These are phyloP conservation scores for Chaetomiaceae sp. DNA, from an alignment of 2,329 filamentous ascomycete species.

Conservation along the genomic window DNA sequence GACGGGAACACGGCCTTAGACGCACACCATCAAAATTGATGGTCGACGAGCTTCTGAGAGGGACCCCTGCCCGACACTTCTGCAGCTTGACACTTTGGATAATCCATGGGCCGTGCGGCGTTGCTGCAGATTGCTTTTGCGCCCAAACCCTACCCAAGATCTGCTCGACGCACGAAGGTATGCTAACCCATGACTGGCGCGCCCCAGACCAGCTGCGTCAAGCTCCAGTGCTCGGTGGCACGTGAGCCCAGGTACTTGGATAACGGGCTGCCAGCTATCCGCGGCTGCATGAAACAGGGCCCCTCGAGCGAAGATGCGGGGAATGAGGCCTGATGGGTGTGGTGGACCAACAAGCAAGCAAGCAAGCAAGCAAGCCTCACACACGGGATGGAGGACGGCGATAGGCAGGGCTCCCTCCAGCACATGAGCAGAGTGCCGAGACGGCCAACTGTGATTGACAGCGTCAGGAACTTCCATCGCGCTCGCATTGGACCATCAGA, in stretches of 20 bases:
- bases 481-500: slow-evolving; percentile 6
- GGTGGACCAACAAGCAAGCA: background rate
- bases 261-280: slow-evolving; percentile 14
- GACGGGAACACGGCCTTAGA: slow-evolving; percentile 19
- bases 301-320: slow-evolving; percentile 9
- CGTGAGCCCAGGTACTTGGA: slow-evolving; percentile 18
- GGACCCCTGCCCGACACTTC: slow-evolving; percentile 6
- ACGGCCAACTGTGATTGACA: slow-evolving; percentile 2
- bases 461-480: background rate
- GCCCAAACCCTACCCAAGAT: slow-evolving; percentile 25
- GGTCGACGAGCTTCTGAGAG: slow-evolving; percentile 10
- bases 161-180: slow-evolving; percentile 9
- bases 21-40: slow-evolving; percentile 6
- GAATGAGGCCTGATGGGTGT: background rate
- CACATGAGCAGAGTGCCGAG: slow-evolving; percentile 8
- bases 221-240: slow-evolving; percentile 1
- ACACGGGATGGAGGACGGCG: slow-evolving; percentile 9
- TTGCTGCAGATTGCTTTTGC: slow-evolving; percentile 18
- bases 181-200: slow-evolving; percentile 14
- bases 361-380: too few species aligned
- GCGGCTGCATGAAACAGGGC: slow-evolving; percentile 14
- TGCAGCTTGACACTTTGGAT: slow-evolving; percentile 20
- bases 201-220: slow-evolving; percentile 2
- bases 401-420: slow-evolving; percentile 7
- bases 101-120: slow-evolving; percentile 19